Conservation (phyloP, 768 basidiomycete species). For the Leccinum subgranulosum region DNA sequence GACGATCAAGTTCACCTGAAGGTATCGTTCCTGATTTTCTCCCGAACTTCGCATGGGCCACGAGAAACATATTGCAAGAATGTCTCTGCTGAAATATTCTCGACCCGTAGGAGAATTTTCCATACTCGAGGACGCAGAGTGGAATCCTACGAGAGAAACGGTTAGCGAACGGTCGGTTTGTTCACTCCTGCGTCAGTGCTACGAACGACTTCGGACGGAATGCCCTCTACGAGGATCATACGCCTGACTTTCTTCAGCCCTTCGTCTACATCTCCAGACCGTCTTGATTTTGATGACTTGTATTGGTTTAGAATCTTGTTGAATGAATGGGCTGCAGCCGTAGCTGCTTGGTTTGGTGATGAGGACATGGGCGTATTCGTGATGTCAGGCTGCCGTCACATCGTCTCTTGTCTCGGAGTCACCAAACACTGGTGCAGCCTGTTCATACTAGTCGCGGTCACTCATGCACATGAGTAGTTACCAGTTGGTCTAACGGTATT, state of each 20-base stretch:
- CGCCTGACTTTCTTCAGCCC: constrained; percentile 82
- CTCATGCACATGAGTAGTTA: constrained; percentile 1
- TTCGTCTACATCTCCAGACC: constrained; percentile 69
- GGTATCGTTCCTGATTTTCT: constrained; percentile 95
- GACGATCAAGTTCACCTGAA: constrained; percentile 61
- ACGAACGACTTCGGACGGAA: constrained; percentile 74
- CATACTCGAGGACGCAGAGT: constrained; percentile 89
- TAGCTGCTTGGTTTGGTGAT: constrained; percentile 25
- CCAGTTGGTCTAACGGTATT: neutral
- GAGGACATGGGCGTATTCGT: constrained; percentile 22
- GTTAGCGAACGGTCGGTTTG: constrained; percentile 3
- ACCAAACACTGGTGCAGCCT: neutral
- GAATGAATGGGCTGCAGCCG: constrained; percentile 64
- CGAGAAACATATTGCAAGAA: constrained; percentile 77
- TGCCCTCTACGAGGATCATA: constrained; percentile 87
- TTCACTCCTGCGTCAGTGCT: neutral
- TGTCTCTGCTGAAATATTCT: constrained; percentile 69
- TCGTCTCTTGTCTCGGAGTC: neutral
- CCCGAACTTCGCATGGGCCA: constrained; percentile 82
- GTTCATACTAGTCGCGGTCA: neutral
- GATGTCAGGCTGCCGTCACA: neutral
- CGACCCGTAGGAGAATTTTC: constrained; percentile 88
- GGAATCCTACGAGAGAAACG: constrained; percentile 50
- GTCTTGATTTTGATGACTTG: constrained; percentile 63
- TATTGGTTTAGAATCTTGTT: constrained; percentile 76